These are phyloP conservation scores for Daucus carota DNA, from an alignment of 129 eudicot species.

Conservation along the genomic window DNA sequence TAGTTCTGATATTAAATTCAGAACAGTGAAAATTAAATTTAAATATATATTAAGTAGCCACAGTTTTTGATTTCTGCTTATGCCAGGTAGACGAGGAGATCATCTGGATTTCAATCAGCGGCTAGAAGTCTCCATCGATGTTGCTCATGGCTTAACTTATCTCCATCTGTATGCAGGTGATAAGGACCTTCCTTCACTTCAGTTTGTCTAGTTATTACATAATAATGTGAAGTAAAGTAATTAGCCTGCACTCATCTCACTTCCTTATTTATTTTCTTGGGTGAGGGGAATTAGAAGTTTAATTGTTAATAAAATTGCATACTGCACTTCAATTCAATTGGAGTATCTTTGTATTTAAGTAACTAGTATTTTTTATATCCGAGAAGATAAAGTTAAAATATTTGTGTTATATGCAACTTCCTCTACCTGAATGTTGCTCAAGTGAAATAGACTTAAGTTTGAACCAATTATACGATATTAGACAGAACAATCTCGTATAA, in stretches of 20 bases:
- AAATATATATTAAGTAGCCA: neutral
- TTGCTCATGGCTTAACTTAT: constrained; percentile 87
- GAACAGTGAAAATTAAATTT: neutral
- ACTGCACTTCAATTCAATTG: too few relatives aligned
- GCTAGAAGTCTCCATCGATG: constrained; percentile 78
- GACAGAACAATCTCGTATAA: too few relatives aligned
- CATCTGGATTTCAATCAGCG: constrained; percentile 83
- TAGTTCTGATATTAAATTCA: neutral
- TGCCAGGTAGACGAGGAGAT: constrained; percentile 59
- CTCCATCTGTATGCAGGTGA: constrained; percentile 85
- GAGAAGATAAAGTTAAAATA: too few relatives aligned
- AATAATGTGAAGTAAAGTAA: neutral
- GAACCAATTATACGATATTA: too few relatives aligned
- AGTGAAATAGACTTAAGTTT: too few relatives aligned
- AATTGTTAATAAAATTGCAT: too few relatives aligned
- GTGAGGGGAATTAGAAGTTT: neutral
- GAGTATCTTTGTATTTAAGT: too few relatives aligned
- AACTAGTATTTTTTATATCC: too few relatives aligned
- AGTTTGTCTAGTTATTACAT: neutral
- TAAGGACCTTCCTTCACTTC: constrained; percentile 4
- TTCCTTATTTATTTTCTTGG: neutral
- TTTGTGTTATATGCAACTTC: too few relatives aligned
- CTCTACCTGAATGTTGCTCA: too few relatives aligned
- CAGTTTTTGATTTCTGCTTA: neutral
- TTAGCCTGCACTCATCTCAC: neutral